A percentile compares a stretch with the other conserved stretches of the same genome.
phyloP scores from a whole-genome alignment of 768 basidiomycete species.

The Leccinum broughii region DNA sequence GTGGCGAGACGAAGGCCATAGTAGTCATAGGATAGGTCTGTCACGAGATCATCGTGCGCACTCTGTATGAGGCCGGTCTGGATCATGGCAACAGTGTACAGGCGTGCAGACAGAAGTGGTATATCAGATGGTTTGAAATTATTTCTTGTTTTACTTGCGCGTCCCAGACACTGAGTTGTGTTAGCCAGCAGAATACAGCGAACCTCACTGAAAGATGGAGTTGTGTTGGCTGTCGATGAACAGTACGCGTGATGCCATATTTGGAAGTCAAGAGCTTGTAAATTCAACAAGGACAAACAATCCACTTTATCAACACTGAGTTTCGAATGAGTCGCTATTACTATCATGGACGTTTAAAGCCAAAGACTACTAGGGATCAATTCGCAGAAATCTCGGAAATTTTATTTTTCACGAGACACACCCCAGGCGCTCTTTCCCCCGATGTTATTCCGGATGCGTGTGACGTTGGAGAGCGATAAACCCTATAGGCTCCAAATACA shows the following conservation, averaged over 20 bases:
- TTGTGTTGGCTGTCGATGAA: not conserved
- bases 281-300: conserved; percentile 23
- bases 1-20: conserved; percentile 84
- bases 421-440: not conserved
- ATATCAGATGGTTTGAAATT: not conserved
- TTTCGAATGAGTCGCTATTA: not conserved
- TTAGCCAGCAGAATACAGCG: not conserved
- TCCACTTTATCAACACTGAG: too few species aligned
- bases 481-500: not conserved
- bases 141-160: not conserved
- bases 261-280: conserved; percentile 15
- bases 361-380: not conserved
- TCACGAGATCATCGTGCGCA: conserved; percentile 79
- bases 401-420: not conserved
- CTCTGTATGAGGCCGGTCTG: conserved; percentile 79
- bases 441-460: conserved; percentile 3
- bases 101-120: not conserved
- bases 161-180: not conserved
- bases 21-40: conserved; percentile 88
- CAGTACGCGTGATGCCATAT: conserved; percentile 1
- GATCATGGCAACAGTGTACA: conserved; percentile 47
- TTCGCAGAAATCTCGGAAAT: not conserved
- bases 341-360: not conserved
- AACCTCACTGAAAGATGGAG: not conserved
- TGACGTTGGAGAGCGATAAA: not conserved